These are phyloP conservation scores for Lantana camara DNA, from an alignment of 257 asterid species.

Conservation along the genomic window DNA sequence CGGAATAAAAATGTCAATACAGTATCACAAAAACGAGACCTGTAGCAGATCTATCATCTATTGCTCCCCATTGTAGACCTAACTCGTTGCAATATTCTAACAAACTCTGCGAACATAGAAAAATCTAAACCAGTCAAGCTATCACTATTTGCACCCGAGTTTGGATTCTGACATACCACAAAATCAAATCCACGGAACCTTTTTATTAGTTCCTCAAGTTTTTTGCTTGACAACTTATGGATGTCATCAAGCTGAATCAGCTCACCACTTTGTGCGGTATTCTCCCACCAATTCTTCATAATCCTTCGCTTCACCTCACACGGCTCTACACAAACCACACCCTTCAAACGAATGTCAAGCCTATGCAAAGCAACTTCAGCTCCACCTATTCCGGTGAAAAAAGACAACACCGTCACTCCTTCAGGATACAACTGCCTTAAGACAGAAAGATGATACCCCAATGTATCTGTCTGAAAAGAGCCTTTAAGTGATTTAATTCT, in stretches of 20 bases:
- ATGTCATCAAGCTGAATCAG: constrained; percentile 71
- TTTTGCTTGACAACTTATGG: constrained; percentile 42
- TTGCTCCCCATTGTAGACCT: constrained; percentile 45
- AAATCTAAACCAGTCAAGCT: constrained; percentile 52
- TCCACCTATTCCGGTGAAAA: constrained; percentile 78
- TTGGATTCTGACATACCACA: constrained; percentile 70
- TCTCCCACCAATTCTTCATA: constrained; percentile 86
- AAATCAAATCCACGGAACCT: constrained; percentile 62
- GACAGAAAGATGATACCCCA: constrained; percentile 76
- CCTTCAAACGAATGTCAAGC: constrained; percentile 72
- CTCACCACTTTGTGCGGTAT: constrained; percentile 62
- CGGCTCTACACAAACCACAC: constrained; percentile 69
- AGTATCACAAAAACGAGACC: not conserved
- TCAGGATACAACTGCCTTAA: constrained; percentile 52
- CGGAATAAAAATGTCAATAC: not conserved
- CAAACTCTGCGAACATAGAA: constrained; percentile 67
- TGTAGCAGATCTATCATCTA: constrained; percentile 13
- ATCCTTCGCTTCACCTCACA: constrained; percentile 57
- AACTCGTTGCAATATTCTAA: constrained; percentile 68
- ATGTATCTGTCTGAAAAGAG: constrained; percentile 74
- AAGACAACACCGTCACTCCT: constrained; percentile 67
- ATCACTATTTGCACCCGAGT: constrained; percentile 29
- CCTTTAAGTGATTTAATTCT: constrained; percentile 56
- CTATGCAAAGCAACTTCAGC: constrained; percentile 74
- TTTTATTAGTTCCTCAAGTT: constrained; percentile 50